Conservation (phyloP, 1,284 basidiomycete species). For the Schizophyllum commune region DNA sequence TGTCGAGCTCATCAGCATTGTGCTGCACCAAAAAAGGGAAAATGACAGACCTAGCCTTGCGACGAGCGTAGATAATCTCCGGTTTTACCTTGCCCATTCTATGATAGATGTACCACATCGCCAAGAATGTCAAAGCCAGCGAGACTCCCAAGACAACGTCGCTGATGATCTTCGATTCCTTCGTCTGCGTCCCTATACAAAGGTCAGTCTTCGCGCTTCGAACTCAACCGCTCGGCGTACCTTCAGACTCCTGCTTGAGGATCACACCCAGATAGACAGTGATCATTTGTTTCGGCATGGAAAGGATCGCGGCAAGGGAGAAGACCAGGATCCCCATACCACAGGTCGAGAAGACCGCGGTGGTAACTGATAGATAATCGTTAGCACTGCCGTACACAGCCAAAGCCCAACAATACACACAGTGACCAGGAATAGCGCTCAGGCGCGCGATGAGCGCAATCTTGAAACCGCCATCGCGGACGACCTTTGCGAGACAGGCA, state of each 20-base stretch:
- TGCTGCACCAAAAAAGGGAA: no score
- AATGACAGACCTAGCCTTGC: slow-evolving; percentile 37
- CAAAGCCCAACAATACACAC: slow-evolving; percentile 26
- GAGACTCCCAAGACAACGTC: slow-evolving; percentile 57
- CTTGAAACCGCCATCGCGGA: slow-evolving; percentile 74
- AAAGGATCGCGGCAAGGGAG: slow-evolving; percentile 62
- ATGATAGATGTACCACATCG: slow-evolving; percentile 79
- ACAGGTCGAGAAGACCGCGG: slow-evolving; percentile 74
- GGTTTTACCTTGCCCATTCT: slow-evolving; percentile 75
- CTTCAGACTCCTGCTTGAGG: slow-evolving; percentile 37
- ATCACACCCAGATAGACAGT: slow-evolving; percentile 72
- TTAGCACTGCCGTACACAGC: neutral
- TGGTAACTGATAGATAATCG: slow-evolving; percentile 40
- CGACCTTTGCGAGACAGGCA: slow-evolving; percentile 69
- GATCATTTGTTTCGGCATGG: slow-evolving; percentile 72
- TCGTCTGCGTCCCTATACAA: slow-evolving; percentile 31
- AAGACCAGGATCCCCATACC: slow-evolving; percentile 72
- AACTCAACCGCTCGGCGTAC: slow-evolving; percentile 18
- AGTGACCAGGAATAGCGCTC: slow-evolving; percentile 77
- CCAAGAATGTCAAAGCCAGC: slow-evolving; percentile 62
- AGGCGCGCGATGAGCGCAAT: slow-evolving; percentile 68
- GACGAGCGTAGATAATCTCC: slow-evolving; percentile 62
- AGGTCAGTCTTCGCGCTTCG: neutral
- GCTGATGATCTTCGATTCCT: slow-evolving; percentile 52
- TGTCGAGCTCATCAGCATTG: no score